Base-by-base conservation (phyloP, 306 rosid genomes). In the Medicago arabica region DNA sequence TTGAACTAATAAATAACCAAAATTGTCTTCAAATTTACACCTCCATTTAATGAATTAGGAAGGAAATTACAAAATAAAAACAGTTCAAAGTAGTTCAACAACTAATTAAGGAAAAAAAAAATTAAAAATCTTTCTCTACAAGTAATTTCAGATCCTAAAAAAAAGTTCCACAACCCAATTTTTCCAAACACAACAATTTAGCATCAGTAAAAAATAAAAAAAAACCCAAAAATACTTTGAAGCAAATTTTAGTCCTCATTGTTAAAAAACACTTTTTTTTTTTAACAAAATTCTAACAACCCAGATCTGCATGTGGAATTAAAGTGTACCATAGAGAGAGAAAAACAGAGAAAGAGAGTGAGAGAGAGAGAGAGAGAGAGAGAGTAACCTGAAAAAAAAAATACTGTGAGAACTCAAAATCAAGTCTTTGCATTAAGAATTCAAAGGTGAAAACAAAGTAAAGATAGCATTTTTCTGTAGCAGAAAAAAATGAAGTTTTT, bases 301-400 rank as follows among this genome's bases (percentile, higher is more conserved):
- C 74, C 92, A 87, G 97, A 91, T 89, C 92, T 83, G 75, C 79
- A 75, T 80, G 81, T 77, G 44, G 49, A 53, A 61, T 44, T 76
- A 58, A 58, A 4, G 8, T 21, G 36, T 57, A 57, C 8, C 31
- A 57, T 18, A 67, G 61, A 67, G 1, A 38, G 36, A 15, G 15
- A 58, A 49, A 41, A 34, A 75, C 23, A 8, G 39, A 49, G 44
- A 21, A 58, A n/a, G n/a, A n/a, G 46, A 41, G 46, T 9, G 46
- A 41, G 46, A 41, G 13, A 25, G 61, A 67, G 1, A 43, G 43
- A 76, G 38, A 8, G 31, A 47, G 38, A 21, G 44, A 15, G 12
- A 50, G 59, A 2, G 38, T 76, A 36, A 85, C 88, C 86, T 82
- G 80, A 75, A 78, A 62, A 9, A 70, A 78, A 75, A 51, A n/a